These are phyloP conservation scores for Medicago truncatula DNA, from an alignment of 306 rosid genomes.

Conservation along the genomic window MtrunA17r5.0-ANR NC_053045.1:10572501-10573000, in stretches of 20 bases:
- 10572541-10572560: slow-evolving; percentile 89
- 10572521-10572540: slow-evolving; percentile 92
- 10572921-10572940: slow-evolving; percentile 86
- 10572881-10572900: slow-evolving; percentile 91
- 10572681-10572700: slow-evolving; percentile 89
- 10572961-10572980: slow-evolving; percentile 92
- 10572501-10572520: slow-evolving; percentile 83
- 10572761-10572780: slow-evolving; percentile 93
- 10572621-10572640: slow-evolving; percentile 96
- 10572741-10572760: slow-evolving; percentile 85
- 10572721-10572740: slow-evolving; percentile 91
- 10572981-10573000: slow-evolving; percentile 86
- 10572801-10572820: slow-evolving; percentile 80
- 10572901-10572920: slow-evolving; percentile 96
- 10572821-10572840: slow-evolving; percentile 81
- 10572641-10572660: slow-evolving; percentile 88
- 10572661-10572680: slow-evolving; percentile 73
- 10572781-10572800: slow-evolving; percentile 88
- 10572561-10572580: slow-evolving; percentile 89
- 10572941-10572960: slow-evolving; percentile 83
- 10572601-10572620: slow-evolving; percentile 94
- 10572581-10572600: slow-evolving; percentile 79
- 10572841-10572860: slow-evolving; percentile 77
- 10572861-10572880: slow-evolving; percentile 87
- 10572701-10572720: slow-evolving; percentile 79